phyloP scores from a whole-genome alignment of 2,329 filamentous ascomycete species.

The Fusarium domesticum region DNA sequence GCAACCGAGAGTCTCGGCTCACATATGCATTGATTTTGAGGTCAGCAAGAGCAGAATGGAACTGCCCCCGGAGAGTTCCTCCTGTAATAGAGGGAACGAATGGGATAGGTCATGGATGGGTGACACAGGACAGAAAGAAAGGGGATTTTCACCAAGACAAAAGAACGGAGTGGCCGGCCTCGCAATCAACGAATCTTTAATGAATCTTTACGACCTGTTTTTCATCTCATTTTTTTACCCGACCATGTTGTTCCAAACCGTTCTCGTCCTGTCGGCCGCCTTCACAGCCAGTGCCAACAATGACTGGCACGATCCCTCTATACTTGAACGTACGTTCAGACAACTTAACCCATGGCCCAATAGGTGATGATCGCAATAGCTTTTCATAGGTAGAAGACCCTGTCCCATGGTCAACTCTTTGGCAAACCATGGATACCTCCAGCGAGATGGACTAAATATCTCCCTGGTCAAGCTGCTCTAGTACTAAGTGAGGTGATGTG shows the following conservation, averaged over 20 bases:
- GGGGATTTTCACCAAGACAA: no score
- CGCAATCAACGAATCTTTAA: no score
- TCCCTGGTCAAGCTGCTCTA: conserved; percentile 17
- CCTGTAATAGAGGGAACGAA: neutral
- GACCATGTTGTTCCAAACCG: neutral
- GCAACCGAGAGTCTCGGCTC: neutral
- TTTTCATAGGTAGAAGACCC: conserved; percentile 10
- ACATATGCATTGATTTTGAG: neutral
- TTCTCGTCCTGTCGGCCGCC: neutral
- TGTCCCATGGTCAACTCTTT: conserved; percentile 26
- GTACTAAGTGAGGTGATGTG: no score
- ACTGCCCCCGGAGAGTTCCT: no score
- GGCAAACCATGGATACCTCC: conserved; percentile 27
- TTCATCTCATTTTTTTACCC: neutral
- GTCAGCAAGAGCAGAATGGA: no score
- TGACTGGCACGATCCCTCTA: neutral
- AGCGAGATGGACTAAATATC: conserved; percentile 21
- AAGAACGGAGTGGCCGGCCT: no score
- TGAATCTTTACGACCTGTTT: no score
- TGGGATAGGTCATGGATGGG: no score
- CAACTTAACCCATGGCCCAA: neutral
- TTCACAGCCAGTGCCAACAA: neutral
- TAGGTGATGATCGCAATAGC: neutral
- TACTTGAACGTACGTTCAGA: neutral
- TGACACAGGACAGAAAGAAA: no score